Evolutionary conservation across 805 yeast genomes (phyloP).

Genomic region (Diddensiella santjacobensis): DNA sequence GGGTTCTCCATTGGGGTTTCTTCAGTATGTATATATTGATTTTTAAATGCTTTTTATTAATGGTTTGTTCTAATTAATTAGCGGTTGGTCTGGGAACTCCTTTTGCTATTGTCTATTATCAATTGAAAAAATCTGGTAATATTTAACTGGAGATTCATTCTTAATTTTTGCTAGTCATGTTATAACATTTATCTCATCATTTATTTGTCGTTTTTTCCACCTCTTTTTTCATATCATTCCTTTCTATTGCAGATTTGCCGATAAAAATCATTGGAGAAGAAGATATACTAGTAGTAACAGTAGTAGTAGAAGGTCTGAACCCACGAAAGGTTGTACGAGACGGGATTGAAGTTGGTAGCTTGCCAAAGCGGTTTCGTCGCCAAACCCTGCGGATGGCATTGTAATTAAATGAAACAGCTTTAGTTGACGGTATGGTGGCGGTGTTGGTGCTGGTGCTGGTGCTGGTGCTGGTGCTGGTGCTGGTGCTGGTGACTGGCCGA

Average conservation of each 20-base stretch:
- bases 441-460: too few species aligned
- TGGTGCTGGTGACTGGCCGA: background rate
- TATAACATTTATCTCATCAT: background rate
- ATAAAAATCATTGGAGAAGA: background rate
- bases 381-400: too few species aligned
- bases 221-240: too few species aligned
- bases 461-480: too few species aligned
- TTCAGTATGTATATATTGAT: constrained; percentile 43
- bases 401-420: too few species aligned
- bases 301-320: background rate
- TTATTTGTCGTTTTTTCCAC: background rate
- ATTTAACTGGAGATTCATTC: constrained; percentile 17
- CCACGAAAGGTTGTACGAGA: background rate
- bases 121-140: constrained; percentile 81
- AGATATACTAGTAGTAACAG: background rate
- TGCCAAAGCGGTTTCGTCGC: too few species aligned
- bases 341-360: background rate
- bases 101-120: constrained; percentile 72
- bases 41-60: background rate
- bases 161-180: background rate
- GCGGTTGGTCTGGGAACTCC: constrained; percentile 68
- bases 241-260: too few species aligned
- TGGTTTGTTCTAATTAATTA: constrained; percentile 14
- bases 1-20: constrained; percentile 75
- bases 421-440: too few species aligned